A percentile compares a stretch with the other conserved stretches of the same genome.
phyloP scores from a whole-genome alignment of 176 grass and related monocot species.

The Otatea glauca region DNA sequence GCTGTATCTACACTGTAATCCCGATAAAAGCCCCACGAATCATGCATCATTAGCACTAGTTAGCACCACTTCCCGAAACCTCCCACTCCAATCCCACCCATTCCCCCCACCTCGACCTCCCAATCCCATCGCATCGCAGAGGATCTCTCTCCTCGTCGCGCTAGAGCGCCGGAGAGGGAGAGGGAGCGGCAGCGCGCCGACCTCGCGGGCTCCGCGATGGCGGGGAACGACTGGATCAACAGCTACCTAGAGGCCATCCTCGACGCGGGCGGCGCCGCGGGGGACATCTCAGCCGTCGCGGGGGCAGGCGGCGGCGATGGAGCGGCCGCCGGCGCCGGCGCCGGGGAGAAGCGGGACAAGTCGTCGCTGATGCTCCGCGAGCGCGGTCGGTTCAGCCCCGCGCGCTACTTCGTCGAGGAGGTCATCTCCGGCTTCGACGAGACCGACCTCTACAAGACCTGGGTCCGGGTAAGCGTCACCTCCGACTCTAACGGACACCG shows the following conservation, averaged over 20 bases:
- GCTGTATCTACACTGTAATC: neutral
- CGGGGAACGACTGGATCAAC: conserved; percentile 89
- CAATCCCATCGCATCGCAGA: neutral
- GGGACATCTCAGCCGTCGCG: conserved; percentile 38
- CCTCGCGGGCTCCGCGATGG: conserved; percentile 43
- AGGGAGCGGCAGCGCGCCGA: neutral
- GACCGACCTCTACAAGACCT: conserved; percentile 77
- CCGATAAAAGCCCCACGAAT: neutral
- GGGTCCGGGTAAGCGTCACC: conserved; percentile 56
- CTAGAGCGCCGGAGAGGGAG: neutral
- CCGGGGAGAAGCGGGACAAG: conserved; percentile 56
- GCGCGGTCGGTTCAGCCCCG: conserved; percentile 71
- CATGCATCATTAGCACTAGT: neutral
- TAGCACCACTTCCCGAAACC: neutral
- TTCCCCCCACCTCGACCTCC: neutral
- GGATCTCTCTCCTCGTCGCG: neutral
- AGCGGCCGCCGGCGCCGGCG: neutral
- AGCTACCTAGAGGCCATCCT: conserved; percentile 72
- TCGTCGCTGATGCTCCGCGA: conserved; percentile 60
- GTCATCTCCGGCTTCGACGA: conserved; percentile 81
- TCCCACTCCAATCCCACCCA: neutral
- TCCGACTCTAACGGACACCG: neutral
- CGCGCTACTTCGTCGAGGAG: conserved; percentile 85
- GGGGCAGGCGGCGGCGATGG: conserved; percentile 14
- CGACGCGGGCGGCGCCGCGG: conserved; percentile 47